These are phyloP conservation scores for Phaeolepiota aurea DNA, from an alignment of 768 basidiomycete genomes.

Conservation along the genomic window DNA sequence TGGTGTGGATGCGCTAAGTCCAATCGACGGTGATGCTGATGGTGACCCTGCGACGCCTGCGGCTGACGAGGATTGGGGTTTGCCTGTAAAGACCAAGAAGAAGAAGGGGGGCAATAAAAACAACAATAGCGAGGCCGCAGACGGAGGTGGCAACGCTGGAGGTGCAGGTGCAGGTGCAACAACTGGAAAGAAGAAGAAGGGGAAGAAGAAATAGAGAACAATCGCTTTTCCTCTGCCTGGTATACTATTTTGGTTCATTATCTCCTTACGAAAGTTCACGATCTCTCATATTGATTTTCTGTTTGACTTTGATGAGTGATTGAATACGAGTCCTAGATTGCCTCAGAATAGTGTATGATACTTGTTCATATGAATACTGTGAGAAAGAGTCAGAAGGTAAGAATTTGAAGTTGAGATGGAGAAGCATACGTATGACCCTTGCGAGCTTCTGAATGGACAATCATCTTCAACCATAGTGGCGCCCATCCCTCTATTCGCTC, in stretches of 20 bases:
- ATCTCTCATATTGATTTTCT: not conserved
- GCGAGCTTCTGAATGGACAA: constrained; percentile 17
- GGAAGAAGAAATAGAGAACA: constrained; percentile 13
- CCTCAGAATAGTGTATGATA: constrained; percentile 18
- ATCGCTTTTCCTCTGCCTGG: not conserved
- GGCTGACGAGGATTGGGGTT: not conserved
- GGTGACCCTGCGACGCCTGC: not conserved
- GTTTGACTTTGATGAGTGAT: not conserved
- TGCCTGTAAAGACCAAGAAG: constrained; percentile 1
- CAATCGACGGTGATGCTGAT: constrained; percentile 1
- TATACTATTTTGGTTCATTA: no score
- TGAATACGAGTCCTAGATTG: not conserved
- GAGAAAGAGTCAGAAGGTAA: not conserved
- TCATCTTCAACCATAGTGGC: constrained; percentile 14
- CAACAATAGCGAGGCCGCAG: constrained; percentile 3
- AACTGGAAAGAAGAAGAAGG: constrained; percentile 13
- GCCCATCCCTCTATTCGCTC: constrained; percentile 23
- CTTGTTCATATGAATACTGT: constrained; percentile 21
- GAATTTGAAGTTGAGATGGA: not conserved
- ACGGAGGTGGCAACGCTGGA: constrained; percentile 2
- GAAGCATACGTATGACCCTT: constrained; percentile 19
- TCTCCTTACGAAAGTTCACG: not conserved
- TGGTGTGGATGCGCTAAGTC: not conserved
- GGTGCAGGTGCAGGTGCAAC: constrained; percentile 8
- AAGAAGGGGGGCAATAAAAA: not conserved